phyloP scores from a whole-genome alignment of 345 rosid species.

The Citropsis articulata region DNA sequence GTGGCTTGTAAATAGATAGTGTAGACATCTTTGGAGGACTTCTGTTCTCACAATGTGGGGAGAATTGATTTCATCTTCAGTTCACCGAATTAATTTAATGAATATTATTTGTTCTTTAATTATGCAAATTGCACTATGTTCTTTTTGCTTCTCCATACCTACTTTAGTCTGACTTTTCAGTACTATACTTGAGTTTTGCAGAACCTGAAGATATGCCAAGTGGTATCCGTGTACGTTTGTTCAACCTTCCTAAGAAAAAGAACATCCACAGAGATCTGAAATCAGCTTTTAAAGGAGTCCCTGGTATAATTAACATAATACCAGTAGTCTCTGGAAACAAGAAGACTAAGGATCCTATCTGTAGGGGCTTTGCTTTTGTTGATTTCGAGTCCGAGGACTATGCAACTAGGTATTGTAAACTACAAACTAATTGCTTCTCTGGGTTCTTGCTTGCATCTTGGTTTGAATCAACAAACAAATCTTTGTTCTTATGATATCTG shows the following conservation, averaged over 20 bases:
- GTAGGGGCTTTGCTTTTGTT: slow-evolving; percentile 77
- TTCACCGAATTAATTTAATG: neutral
- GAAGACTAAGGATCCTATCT: slow-evolving; percentile 86
- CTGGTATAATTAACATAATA: slow-evolving; percentile 52
- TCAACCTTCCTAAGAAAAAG: slow-evolving; percentile 89
- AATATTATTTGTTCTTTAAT: neutral
- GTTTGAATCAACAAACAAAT: neutral
- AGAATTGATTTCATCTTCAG: neutral
- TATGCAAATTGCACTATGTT: neutral
- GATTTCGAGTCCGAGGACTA: slow-evolving; percentile 62
- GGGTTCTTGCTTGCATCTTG: neutral
- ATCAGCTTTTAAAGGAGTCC: slow-evolving; percentile 58
- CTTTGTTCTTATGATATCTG: neutral
- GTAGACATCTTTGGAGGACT: neutral
- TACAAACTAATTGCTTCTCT: too few species aligned
- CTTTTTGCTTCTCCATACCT: neutral
- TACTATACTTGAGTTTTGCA: slow-evolving; percentile 25
- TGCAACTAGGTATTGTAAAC: slow-evolving; percentile 55
- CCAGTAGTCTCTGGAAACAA: slow-evolving; percentile 81
- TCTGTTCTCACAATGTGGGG: neutral
- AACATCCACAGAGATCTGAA: slow-evolving; percentile 79
- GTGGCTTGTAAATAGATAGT: neutral
- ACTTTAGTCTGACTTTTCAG: slow-evolving; percentile 18
- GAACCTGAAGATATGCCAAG: slow-evolving; percentile 37
- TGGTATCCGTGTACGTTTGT: slow-evolving; percentile 55